phyloP scores from a whole-genome alignment of 176 grass and related monocot genomes.

The Rhynchospora pubera region DNA sequence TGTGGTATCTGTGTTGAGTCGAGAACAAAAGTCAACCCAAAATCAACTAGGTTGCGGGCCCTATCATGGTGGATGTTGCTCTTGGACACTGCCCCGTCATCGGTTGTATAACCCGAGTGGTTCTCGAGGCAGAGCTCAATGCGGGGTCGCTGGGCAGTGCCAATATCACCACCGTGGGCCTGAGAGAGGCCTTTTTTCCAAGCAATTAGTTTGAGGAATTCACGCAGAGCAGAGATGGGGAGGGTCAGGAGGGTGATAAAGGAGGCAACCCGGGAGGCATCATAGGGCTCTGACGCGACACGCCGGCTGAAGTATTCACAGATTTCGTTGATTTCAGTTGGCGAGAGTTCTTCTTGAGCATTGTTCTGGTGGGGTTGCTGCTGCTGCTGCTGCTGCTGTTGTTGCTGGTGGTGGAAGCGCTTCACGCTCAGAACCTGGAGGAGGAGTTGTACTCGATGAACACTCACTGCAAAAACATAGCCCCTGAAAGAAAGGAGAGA shows the following conservation, averaged over 20 bases:
- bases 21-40: constrained; percentile 92
- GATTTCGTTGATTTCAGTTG: constrained; percentile 83
- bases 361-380: constrained; percentile 68
- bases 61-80: constrained; percentile 91
- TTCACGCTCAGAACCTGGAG: constrained; percentile 96
- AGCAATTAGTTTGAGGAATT: constrained; percentile 86
- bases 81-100: constrained; percentile 50
- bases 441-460: constrained; percentile 89
- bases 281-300: constrained; percentile 93
- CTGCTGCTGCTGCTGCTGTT: constrained; percentile 75
- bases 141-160: constrained; percentile 75
- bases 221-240: constrained; percentile 67
- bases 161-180: constrained; percentile 56
- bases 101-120: constrained; percentile 61
- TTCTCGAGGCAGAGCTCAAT: constrained; percentile 98
- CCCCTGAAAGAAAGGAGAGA: constrained; percentile 47
- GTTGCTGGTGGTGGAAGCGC: constrained; percentile 93
- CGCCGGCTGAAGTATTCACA: constrained; percentile 97
- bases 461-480: constrained; percentile 97
- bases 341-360: constrained; percentile 80
- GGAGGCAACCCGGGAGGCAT: constrained; percentile 93
- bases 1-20: constrained; percentile 79
- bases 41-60: constrained; percentile 70
- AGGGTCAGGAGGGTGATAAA: constrained; percentile 96
- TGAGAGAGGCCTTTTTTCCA: constrained; percentile 97